phyloP scores from a whole-genome alignment of 768 basidiomycete species.

The Hygrocybe coccinea region DNA sequence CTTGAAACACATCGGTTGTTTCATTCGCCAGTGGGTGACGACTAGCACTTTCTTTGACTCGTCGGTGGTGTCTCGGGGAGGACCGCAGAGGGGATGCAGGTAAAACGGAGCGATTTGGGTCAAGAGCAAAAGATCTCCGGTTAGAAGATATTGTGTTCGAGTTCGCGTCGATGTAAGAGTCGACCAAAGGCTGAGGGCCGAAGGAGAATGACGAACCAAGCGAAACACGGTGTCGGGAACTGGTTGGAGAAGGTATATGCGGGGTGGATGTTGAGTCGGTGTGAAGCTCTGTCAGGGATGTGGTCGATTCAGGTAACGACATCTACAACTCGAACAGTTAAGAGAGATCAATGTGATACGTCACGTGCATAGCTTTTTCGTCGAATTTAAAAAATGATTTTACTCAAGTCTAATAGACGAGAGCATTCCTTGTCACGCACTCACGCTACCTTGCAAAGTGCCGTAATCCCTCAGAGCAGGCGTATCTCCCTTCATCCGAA shows the following conservation, averaged over 20 bases:
- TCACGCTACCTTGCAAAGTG: too few species aligned
- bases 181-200: conserved; percentile 69
- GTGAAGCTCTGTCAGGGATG: too few species aligned
- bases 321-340: too few species aligned
- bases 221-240: conserved; percentile 59
- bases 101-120: conserved; percentile 76
- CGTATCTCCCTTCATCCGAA: too few species aligned
- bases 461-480: too few species aligned
- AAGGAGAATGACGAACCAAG: conserved; percentile 81
- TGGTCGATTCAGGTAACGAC: too few species aligned
- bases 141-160: conserved; percentile 56
- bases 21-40: conserved; percentile 74
- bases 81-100: conserved; percentile 67
- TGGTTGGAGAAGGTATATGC: conserved; percentile 49
- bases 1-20: conserved; percentile 71
- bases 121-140: conserved; percentile 54
- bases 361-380: too few species aligned
- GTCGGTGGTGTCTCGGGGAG: conserved; percentile 56
- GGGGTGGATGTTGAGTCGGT: conserved; percentile 46
- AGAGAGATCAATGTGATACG: too few species aligned
- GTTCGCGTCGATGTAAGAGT: conserved; percentile 64
- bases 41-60: conserved; percentile 47
- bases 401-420: too few species aligned
- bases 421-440: too few species aligned
- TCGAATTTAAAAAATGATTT: too few species aligned